These are phyloP conservation scores for Amesomyces nigricolor DNA, from an alignment of 2,329 filamentous ascomycete species.

Conservation along the genomic window DNA sequence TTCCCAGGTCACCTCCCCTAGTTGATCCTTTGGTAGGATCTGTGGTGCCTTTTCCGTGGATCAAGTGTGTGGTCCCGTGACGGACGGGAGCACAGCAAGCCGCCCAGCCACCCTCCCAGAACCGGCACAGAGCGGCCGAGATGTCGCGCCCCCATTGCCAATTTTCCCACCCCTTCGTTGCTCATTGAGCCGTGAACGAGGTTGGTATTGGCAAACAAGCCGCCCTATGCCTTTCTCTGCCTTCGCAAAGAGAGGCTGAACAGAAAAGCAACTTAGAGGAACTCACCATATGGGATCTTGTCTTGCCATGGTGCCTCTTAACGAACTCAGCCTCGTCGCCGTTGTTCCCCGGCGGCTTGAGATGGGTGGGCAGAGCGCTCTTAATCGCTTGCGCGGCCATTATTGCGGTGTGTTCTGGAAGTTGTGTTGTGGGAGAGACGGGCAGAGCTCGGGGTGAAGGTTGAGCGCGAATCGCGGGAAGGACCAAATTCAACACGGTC, in stretches of 20 bases:
- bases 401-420: constrained; percentile 25
- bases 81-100: constrained; percentile 5
- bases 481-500: neutral
- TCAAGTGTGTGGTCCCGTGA: constrained; percentile 1
- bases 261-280: neutral
- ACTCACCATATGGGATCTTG: constrained; percentile 79
- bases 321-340: constrained; percentile 47
- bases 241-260: neutral
- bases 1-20: neutral
- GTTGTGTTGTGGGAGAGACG: neutral
- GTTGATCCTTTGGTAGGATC: neutral
- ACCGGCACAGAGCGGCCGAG: neutral
- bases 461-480: neutral
- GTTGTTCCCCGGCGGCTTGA: constrained; percentile 54
- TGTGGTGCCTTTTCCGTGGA: neutral
- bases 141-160: too few relatives aligned
- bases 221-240: neutral
- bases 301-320: constrained; percentile 75
- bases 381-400: constrained; percentile 65
- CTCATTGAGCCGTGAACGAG: neutral
- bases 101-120: constrained; percentile 9
- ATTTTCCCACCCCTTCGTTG: neutral
- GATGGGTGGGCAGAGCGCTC: constrained; percentile 75
- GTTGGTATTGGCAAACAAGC: neutral
- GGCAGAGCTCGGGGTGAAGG: neutral